Evolutionary conservation across 176 grass and related monocot species (phyloP), one percentile per base, ranked within the genome.

Genomic region (Aegilops sharonensis): DNA sequence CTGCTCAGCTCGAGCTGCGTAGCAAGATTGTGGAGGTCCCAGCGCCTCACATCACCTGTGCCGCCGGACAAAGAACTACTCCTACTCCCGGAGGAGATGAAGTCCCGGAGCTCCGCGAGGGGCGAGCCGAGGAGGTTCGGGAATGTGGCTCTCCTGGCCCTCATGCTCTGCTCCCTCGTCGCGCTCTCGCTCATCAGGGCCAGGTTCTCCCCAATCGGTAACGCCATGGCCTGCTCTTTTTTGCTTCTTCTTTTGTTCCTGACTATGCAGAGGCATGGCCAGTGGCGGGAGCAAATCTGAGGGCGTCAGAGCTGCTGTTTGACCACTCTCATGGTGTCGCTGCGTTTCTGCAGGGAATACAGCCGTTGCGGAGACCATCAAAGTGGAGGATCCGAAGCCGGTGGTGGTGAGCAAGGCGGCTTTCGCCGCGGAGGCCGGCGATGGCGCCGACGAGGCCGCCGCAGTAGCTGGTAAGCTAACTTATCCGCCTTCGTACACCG

Each of bases 181-280:
- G 65, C 89, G 75, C 90, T 95, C 75, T 86, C 93, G 29, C 64
- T 95, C 82, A 73, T 95, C 85, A 66, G 91, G 83, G 83, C 88
- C 6, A 81, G 85, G 34, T 92, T 88, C 78, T 83, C 73, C 75
- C 89, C 90, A 5, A 83, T 83, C 56, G 79, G 88, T 81, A 85
- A 64, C 54, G 54, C 25, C 21, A 4, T 6, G 2, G 1, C 13
- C 4, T 30, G 27, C 18, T 27, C 10, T 62, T 64, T 34, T 37
- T 78, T 47, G 47, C 52, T 64, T 37, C 20, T 50, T 67, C 4
- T 32, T 14, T 35, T 39, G 27, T 5, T 8, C 14, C 47, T 18
- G 39, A 5, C 11, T 45, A 5, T 27, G 20, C 39, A 54, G 56
- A 75, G 72, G 37, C 87, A 2, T 52, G 40, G 21, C 6, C 37